phyloP scores from a whole-genome alignment of 345 rosid genomes.

The Aethionema arabicum region DNA sequence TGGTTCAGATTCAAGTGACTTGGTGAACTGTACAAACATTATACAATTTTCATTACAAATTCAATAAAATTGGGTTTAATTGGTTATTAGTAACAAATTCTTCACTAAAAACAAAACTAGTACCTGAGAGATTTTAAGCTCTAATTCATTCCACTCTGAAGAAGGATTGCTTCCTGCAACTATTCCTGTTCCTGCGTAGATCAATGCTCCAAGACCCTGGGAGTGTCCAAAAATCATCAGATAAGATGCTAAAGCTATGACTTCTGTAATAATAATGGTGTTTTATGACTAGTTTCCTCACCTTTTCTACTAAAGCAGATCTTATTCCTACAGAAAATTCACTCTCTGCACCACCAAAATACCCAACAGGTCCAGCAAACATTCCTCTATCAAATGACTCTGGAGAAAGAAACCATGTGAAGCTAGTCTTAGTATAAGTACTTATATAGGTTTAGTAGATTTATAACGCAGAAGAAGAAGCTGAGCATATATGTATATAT shows the following conservation, averaged over 20 bases:
- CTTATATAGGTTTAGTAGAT: conserved; percentile 2
- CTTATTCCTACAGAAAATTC: conserved; percentile 93
- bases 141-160: conserved; percentile 86
- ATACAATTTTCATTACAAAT: not conserved
- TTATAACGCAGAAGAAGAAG: conserved; percentile 13
- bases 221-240: conserved; percentile 23
- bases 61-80: not conserved
- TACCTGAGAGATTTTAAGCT: conserved; percentile 91
- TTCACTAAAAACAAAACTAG: not conserved
- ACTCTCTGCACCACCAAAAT: conserved; percentile 95
- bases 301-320: conserved; percentile 84
- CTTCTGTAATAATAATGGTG: not conserved
- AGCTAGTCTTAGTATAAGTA: not conserved
- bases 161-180: conserved; percentile 80
- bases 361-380: conserved; percentile 95
- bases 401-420: conserved; percentile 25
- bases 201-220: conserved; percentile 73
- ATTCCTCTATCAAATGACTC: conserved; percentile 93
- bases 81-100: not conserved
- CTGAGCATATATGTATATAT: conserved; percentile 4
- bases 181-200: conserved; percentile 87
- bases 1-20: conserved; percentile 68
- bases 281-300: conserved; percentile 17
- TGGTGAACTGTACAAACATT: conserved; percentile 56
- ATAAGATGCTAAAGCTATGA: conserved; percentile 1